phyloP scores from a whole-genome alignment of 2,329 filamentous ascomycete species.

The Phyllosticta citribraziliensis region DNA sequence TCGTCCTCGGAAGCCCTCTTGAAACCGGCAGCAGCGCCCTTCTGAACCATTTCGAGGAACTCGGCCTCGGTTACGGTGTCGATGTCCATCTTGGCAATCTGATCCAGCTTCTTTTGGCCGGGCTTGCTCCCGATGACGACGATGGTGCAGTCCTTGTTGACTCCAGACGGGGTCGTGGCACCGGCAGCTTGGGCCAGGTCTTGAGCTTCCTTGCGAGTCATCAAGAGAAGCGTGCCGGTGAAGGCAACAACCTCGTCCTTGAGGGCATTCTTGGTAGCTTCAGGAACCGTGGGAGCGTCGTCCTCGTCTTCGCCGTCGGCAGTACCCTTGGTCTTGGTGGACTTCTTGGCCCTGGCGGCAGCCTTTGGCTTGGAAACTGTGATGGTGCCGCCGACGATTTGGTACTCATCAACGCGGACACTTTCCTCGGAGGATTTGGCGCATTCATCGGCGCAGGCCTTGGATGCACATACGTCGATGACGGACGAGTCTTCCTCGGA shows the following conservation, averaged over 20 bases:
- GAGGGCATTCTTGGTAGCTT: background rate
- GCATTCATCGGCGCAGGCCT: background rate
- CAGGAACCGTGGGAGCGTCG: background rate
- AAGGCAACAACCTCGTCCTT: background rate
- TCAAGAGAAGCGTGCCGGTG: background rate
- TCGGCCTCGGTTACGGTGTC: background rate
- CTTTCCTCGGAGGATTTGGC: background rate
- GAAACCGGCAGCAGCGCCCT: background rate
- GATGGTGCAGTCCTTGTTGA: background rate
- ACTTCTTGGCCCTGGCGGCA: background rate
- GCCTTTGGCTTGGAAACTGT: background rate
- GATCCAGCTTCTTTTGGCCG: background rate
- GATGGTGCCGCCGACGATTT: conserved; percentile 1
- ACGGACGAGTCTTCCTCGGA: background rate
- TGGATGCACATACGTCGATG: background rate
- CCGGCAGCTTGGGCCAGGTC: background rate
- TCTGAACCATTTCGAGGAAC: background rate
- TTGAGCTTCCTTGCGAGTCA: conserved; percentile 2
- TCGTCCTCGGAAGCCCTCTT: conserved; percentile 2
- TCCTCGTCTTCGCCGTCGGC: background rate
- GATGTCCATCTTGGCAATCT: background rate
- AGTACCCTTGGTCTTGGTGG: background rate
- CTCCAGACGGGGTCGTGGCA: background rate
- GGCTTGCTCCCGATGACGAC: background rate
- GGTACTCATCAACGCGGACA: background rate